Evolutionary conservation across 495 filamentous ascomycete genomes (phyloP).

Genomic region (Peziza echinospora): DNA sequence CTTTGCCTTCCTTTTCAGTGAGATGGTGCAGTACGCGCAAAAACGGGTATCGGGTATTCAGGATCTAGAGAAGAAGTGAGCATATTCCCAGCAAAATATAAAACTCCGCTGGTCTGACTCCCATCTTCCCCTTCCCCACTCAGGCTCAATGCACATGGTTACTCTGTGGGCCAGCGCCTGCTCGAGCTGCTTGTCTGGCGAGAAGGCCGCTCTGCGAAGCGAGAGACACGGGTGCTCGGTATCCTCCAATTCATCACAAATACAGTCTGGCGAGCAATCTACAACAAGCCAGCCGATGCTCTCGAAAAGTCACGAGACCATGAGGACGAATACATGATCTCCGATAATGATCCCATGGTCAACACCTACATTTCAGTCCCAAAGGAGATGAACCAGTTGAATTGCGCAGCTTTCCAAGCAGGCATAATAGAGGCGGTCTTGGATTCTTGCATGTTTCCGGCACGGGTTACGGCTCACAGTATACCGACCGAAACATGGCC

Average conservation of each 20-base stretch:
- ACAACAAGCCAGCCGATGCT: constrained; percentile 68
- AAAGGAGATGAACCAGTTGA: constrained; percentile 84
- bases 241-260: constrained; percentile 88
- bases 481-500: constrained; percentile 76
- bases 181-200: constrained; percentile 85
- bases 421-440: constrained; percentile 90
- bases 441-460: constrained; percentile 73
- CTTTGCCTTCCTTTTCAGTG: constrained; percentile 87
- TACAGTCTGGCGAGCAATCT: constrained; percentile 77
- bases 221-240: constrained; percentile 71
- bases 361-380: constrained; percentile 85
- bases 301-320: constrained; percentile 74
- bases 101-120: not conserved
- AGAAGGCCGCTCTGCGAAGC: constrained; percentile 41
- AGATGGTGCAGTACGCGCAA: constrained; percentile 95
- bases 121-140: not conserved
- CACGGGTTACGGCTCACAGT: constrained; percentile 78
- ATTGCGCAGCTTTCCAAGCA: constrained; percentile 87
- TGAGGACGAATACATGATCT: constrained; percentile 92
- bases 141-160: constrained; percentile 84
- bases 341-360: constrained; percentile 88
- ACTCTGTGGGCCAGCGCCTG: constrained; percentile 80
- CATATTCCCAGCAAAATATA: not conserved
- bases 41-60: constrained; percentile 72
- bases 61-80: constrained; percentile 74